Conservation (phyloP, 257 asterid species). For the Ajuga chamaepitys region DNA sequence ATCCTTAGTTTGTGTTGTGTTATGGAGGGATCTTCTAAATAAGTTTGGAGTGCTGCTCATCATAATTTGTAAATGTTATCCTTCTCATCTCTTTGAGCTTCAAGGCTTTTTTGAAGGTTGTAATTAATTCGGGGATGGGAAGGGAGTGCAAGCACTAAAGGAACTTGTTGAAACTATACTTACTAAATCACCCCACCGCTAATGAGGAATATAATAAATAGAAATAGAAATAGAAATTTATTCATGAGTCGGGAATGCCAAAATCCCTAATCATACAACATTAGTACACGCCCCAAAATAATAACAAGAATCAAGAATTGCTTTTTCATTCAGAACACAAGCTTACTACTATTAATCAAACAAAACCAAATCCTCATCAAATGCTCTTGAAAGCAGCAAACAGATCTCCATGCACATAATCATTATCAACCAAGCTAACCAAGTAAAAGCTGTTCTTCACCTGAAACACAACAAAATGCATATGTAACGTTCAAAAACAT, state of each 20-base stretch:
- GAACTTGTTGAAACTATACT: no score
- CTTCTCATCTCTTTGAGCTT: no score
- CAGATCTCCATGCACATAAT: conserved; percentile 66
- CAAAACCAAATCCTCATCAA: conserved; percentile 21
- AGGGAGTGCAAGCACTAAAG: no score
- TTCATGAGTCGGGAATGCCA: conserved; percentile 12
- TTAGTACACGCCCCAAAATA: conserved; percentile 2
- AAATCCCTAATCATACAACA: conserved; percentile 16
- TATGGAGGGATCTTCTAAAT: no score
- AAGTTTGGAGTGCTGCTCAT: no score
- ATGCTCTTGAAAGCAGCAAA: conserved; percentile 67
- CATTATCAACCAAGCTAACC: conserved; percentile 95
- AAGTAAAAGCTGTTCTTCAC: conserved; percentile 64
- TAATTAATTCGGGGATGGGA: no score
- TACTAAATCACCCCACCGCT: no score
- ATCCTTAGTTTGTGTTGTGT: no score
- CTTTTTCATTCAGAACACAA: neutral
- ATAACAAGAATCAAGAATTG: conserved; percentile 1
- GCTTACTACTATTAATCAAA: neutral
- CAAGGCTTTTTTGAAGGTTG: no score
- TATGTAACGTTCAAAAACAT: neutral
- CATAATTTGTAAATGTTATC: no score
- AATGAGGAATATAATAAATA: neutral
- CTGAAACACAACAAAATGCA: conserved; percentile 22
- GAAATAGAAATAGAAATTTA: conserved; percentile 10